These are phyloP conservation scores for Bjerkandera adusta DNA, from an alignment of 1,284 basidiomycete genomes.

Conservation along the genomic window DNA sequence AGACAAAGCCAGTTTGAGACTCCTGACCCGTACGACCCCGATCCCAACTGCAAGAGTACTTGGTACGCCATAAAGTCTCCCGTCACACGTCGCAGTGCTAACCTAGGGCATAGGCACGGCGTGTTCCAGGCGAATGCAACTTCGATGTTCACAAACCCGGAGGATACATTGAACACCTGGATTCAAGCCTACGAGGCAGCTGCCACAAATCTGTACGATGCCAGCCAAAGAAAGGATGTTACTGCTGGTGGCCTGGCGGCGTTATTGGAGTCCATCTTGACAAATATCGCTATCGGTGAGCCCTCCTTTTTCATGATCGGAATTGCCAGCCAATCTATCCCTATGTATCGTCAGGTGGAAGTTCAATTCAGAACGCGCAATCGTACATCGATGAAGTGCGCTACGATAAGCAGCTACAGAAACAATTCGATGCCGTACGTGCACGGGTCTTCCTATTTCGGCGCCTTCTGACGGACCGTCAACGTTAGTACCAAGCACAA, in stretches of 20 bases:
- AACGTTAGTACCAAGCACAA: not conserved
- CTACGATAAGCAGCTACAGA: not conserved
- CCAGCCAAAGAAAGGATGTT: not conserved
- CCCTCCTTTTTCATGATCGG: not conserved
- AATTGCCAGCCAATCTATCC: not conserved
- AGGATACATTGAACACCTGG: not conserved
- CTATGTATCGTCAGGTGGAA: not conserved
- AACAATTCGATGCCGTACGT: not conserved
- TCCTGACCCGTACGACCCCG: constrained; percentile 2
- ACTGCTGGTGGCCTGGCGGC: not conserved
- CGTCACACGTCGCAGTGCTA: too few species aligned
- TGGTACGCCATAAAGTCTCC: not conserved
- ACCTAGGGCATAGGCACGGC: not conserved
- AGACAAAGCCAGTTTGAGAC: not conserved
- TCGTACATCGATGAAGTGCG: not conserved
- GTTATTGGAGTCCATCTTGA: not conserved
- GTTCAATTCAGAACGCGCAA: not conserved
- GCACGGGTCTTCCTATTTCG: too few species aligned
- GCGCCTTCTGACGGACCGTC: not conserved
- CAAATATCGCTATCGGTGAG: not conserved
- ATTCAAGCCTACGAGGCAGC: not conserved
- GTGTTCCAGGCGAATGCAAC: not conserved
- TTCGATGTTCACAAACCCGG: not conserved
- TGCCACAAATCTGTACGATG: not conserved
- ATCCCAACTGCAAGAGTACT: not conserved